Percentiles rank a stretch among this genome's conserved stretches.
Conservation (phyloP, 352 stramenopile species). For the Globisporangium cylindrosporum region DNA sequence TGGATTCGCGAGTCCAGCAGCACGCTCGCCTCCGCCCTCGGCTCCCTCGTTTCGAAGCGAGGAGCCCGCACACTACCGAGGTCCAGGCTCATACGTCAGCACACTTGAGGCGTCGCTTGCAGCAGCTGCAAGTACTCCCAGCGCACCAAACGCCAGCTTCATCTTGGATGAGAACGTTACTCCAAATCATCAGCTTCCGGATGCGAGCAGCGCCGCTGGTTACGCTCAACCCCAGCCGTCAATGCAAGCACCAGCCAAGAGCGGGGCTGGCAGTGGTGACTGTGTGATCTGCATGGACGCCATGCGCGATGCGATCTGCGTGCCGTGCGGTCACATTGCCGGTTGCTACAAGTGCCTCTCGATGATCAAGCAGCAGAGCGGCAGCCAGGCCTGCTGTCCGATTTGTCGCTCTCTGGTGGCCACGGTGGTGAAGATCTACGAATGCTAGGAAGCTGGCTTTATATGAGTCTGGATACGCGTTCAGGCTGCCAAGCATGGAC, state of each 20-base stretch:
- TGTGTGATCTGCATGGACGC: constrained; percentile 51
- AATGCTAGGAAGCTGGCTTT: too few species aligned
- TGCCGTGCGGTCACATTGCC: constrained; percentile 52
- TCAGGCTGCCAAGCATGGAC: too few species aligned
- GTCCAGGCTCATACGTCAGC: constrained; percentile 7
- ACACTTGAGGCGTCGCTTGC: neutral
- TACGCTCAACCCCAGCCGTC: neutral
- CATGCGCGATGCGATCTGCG: constrained; percentile 42
- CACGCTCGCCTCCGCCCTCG: constrained; percentile 5
- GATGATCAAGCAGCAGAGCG: constrained; percentile 27
- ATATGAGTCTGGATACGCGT: too few species aligned
- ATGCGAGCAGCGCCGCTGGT: neutral
- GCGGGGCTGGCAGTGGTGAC: constrained; percentile 6
- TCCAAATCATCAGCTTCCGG: constrained; percentile 1
- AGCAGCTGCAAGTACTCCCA: neutral
- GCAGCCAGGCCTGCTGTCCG: constrained; percentile 29
- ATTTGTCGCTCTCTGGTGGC: constrained; percentile 29
- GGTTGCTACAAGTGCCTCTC: constrained; percentile 42
- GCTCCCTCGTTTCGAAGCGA: constrained; percentile 10
- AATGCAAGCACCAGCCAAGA: neutral
- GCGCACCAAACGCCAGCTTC: neutral
- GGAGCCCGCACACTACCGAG: constrained; percentile 6
- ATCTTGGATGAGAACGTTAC: neutral
- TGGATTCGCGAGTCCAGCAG: neutral
- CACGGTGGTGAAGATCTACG: too few species aligned